Percentiles rank a stretch among this genome's conserved stretches.
Conservation (phyloP, 345 rosid species). For the Camelina sativa region DNA sequence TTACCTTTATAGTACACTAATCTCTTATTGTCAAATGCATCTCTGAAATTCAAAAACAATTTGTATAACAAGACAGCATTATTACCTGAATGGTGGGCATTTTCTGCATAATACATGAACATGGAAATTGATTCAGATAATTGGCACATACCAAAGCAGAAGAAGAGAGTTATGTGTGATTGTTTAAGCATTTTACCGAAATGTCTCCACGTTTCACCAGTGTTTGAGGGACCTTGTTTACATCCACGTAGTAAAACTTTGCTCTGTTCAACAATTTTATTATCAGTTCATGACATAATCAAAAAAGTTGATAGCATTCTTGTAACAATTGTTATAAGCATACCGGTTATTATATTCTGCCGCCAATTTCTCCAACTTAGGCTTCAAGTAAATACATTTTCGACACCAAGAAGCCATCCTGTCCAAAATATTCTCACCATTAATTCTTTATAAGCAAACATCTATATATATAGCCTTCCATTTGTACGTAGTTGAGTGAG, state of each 20-base stretch:
- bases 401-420: slow-evolving; percentile 99
- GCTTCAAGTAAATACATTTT: slow-evolving; percentile 94
- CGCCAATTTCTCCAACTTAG: slow-evolving; percentile 88
- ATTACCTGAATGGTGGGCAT: slow-evolving; percentile 95
- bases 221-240: slow-evolving; percentile 75
- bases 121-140: slow-evolving; percentile 18
- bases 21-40: neutral
- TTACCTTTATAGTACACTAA: neutral
- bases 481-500: neutral
- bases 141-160: neutral
- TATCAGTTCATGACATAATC: neutral
- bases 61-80: neutral
- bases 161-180: neutral
- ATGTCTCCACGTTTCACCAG: slow-evolving; percentile 90
- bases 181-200: slow-evolving; percentile 50
- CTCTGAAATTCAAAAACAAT: neutral
- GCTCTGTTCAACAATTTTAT: slow-evolving; percentile 42
- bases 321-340: neutral
- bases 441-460: slow-evolving; percentile 22
- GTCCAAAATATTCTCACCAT: slow-evolving; percentile 6
- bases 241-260: slow-evolving; percentile 84
- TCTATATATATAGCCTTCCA: neutral
- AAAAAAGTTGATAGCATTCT: neutral
- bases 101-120: slow-evolving; percentile 56
- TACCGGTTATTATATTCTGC: slow-evolving; percentile 62